A percentile compares a stretch with the other conserved stretches of the same genome.
phyloP scores from a whole-genome alignment of 306 rosid species.

The Rosa persica region DNA sequence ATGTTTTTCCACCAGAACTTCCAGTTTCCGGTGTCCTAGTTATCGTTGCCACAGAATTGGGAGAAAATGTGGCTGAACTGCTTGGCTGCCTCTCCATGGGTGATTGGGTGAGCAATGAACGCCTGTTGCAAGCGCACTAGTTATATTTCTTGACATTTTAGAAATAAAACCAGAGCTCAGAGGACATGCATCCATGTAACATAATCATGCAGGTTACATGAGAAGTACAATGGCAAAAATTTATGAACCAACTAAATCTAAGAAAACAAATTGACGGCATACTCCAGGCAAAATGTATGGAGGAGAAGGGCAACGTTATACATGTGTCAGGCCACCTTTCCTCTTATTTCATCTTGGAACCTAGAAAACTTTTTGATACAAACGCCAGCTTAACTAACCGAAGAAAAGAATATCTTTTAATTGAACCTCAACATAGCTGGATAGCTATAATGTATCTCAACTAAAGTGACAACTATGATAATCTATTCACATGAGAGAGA shows the following conservation, averaged over 20 bases:
- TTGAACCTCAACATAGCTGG: neutral
- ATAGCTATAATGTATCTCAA: neutral
- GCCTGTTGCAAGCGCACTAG: slow-evolving; percentile 50
- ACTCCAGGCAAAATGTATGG: neutral
- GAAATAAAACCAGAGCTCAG: neutral
- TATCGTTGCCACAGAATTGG: slow-evolving; percentile 39
- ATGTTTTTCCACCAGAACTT: slow-evolving; percentile 41
- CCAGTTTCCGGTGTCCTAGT: slow-evolving; percentile 43
- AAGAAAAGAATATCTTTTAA: neutral
- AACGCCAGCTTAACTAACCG: neutral
- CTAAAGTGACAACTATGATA: neutral
- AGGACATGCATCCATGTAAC: neutral
- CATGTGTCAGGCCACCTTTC: neutral
- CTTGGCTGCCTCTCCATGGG: slow-evolving; percentile 42
- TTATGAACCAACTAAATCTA: neutral
- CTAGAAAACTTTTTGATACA: neutral
- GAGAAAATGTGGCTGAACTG: slow-evolving; percentile 37
- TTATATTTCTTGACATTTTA: neutral
- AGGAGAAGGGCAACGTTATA: neutral
- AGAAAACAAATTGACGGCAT: neutral
- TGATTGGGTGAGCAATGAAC: slow-evolving; percentile 90
- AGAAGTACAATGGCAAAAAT: neutral
- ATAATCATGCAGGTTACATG: neutral
- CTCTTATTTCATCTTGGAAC: neutral
- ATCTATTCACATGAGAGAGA: neutral